Base-by-base conservation (phyloP, 768 basidiomycete species). In the Tricholoma sp. region DNA sequence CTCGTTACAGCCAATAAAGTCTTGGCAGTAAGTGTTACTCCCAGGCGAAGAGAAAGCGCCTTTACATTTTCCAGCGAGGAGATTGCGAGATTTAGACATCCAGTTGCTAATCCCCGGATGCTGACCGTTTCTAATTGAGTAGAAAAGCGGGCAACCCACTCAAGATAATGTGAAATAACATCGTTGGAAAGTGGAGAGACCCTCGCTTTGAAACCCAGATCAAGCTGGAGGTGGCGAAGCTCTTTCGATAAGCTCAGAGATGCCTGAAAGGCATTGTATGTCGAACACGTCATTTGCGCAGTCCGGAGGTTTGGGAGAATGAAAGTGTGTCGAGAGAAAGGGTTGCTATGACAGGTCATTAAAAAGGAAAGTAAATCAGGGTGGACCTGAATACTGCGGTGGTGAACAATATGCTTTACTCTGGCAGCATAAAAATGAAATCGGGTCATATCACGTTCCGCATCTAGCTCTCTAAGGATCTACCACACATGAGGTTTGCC, bases 31-130 rank as follows among this genome's bases (percentile, higher is more conserved):
- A 81, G 62, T 11, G 75, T 72, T 1, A 62, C 50, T 18, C 77
- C 76, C 20, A 73, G 65, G 20, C 73, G 72, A 33, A 81, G 68
- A 12, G 72, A 74, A 28, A 80, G 65, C 5, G 66, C 67, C 34
- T 65, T 66, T 8, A 81, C 63, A 3, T 65, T 62, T 10, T 61
- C 58, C 64, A 78, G 65, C 7, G 58, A 55, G 17, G 73, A 61
- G 42, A 80, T 68, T 32, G 64, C 63, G 6, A 52, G 36, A 47
- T 74, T 71, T 6, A 75, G 56, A 10, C 65, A 63, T 45, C 64
- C 48, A 42, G 70, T 65, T 3, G 66, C 65, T 7, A 58, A 59
- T 4, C 80, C 79, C 45, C 80, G 75, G 12, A 82, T 61, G 29
- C 65, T 70, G 6, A 82, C 53, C 32, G 63, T 65, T 37, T 70